Conservation (phyloP, 345 rosid species). For the Pelargonium nanum region DNA sequence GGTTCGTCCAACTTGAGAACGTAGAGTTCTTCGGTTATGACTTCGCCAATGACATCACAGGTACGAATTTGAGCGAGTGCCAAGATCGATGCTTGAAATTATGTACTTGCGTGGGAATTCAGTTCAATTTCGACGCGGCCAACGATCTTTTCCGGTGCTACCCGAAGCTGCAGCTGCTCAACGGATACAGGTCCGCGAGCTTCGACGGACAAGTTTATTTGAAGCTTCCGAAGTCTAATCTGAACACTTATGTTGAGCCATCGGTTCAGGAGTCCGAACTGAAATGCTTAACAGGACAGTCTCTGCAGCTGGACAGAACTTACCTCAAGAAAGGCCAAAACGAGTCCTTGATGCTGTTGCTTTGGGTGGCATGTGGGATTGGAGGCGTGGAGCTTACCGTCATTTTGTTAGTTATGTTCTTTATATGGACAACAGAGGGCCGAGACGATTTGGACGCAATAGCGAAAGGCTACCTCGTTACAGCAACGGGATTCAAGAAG, state of each 20-base stretch:
- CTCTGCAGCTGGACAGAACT: neutral
- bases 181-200: slow-evolving; percentile 7
- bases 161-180: slow-evolving; percentile 6
- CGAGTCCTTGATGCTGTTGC: neutral
- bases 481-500: slow-evolving; percentile 9
- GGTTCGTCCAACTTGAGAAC: neutral
- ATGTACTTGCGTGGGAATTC: slow-evolving; percentile 9
- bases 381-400: neutral
- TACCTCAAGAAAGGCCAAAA: neutral
- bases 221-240: slow-evolving; percentile 4
- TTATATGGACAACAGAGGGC: slow-evolving; percentile 2
- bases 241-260: neutral
- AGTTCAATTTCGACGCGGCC: neutral
- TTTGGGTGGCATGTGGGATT: neutral
- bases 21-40: slow-evolving; percentile 10
- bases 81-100: neutral
- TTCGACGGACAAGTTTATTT: slow-evolving; percentile 2
- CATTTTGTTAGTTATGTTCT: slow-evolving; percentile 10
- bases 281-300: neutral
- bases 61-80: slow-evolving; percentile 6
- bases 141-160: neutral
- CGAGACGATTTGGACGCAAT: slow-evolving; percentile 6
- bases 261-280: neutral
- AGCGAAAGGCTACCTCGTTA: neutral
- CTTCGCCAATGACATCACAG: neutral